Conservation (phyloP, 2,329 filamentous ascomycete species). For the Seiridium unicorne region DNA sequence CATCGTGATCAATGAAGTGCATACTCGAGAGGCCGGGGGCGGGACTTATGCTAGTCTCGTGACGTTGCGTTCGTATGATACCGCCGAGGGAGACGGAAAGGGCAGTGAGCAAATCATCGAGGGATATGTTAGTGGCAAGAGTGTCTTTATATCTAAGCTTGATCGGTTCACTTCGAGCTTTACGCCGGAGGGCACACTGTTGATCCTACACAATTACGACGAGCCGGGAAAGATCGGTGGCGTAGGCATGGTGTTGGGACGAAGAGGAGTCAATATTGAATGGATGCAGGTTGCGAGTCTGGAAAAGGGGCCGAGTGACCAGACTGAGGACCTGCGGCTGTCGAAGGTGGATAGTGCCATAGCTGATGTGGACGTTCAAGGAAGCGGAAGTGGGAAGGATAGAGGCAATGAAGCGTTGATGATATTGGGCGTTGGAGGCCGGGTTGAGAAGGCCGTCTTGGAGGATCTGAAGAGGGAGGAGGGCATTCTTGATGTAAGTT, state of each 20-base stretch:
- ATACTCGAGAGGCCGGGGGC: conserved; percentile 57
- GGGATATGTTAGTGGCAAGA: conserved; percentile 64
- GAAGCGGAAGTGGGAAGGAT: conserved; percentile 20
- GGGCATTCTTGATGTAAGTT: conserved; percentile 55
- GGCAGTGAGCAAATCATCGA: conserved; percentile 47
- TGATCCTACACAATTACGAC: conserved; percentile 82
- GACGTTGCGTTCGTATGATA: conserved; percentile 58
- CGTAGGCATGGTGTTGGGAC: conserved; percentile 69
- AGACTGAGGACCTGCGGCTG: conserved; percentile 6
- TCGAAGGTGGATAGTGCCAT: conserved; percentile 19
- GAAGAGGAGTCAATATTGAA: conserved; percentile 71
- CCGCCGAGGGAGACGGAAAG: conserved; percentile 15
- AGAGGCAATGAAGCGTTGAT: conserved; percentile 69
- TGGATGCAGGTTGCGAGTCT: conserved; percentile 73
- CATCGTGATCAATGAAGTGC: conserved; percentile 73
- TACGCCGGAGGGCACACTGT: conserved; percentile 67
- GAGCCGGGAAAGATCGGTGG: conserved; percentile 79
- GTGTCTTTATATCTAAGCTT: conserved; percentile 68
- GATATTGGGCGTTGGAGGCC: conserved; percentile 73
- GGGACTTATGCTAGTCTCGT: conserved; percentile 64
- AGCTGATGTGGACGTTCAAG: conserved; percentile 16
- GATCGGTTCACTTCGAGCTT: conserved; percentile 75
- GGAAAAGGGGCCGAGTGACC: conserved; percentile 10
- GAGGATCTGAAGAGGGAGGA: conserved; percentile 46
- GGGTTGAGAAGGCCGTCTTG: conserved; percentile 56